Conservation (phyloP, 805 yeast genomes). For the Candida cerambycidarum region DNA sequence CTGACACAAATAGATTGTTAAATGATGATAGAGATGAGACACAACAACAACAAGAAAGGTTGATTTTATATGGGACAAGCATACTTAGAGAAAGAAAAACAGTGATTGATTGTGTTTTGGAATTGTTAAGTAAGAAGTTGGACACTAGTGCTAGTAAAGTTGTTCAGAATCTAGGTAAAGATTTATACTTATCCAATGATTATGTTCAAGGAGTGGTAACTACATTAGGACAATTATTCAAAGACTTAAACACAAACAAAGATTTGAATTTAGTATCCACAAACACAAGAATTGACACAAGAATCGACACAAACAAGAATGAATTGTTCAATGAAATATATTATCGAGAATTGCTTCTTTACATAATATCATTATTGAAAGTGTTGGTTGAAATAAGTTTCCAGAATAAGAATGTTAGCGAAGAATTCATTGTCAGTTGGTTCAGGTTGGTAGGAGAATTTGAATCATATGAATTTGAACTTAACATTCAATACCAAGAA, state of each 20-base stretch:
- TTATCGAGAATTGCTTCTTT: slow-evolving; percentile 32
- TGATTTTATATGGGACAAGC: slow-evolving; percentile 34
- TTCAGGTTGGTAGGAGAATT: slow-evolving; percentile 31
- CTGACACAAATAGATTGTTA: slow-evolving; percentile 30
- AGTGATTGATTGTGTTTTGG: slow-evolving; percentile 43
- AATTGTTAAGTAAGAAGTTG: slow-evolving; percentile 46
- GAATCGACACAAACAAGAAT: slow-evolving; percentile 11
- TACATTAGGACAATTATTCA: slow-evolving; percentile 14
- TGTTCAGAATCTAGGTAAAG: slow-evolving; percentile 39
- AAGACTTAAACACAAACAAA: slow-evolving; percentile 7
- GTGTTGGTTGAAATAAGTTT: slow-evolving; percentile 40
- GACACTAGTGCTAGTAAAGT: slow-evolving; percentile 28
- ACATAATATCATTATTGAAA: slow-evolving; percentile 34
- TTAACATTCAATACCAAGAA: slow-evolving; percentile 25
- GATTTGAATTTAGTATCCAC: slow-evolving; percentile 5
- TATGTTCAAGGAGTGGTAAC: slow-evolving; percentile 24
- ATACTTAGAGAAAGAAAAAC: slow-evolving; percentile 53
- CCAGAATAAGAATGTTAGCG: slow-evolving; percentile 27
- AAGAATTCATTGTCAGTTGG: slow-evolving; percentile 50
- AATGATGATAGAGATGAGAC: slow-evolving; percentile 37
- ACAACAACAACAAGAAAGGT: slow-evolving; percentile 26
- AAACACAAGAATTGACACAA: background rate
- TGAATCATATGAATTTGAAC: slow-evolving; percentile 24
- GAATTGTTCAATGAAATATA: slow-evolving; percentile 21
- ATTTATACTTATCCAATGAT: slow-evolving; percentile 33